phyloP scores from a whole-genome alignment of 305 asterid species.

The Euphrasia arctica region DNA sequence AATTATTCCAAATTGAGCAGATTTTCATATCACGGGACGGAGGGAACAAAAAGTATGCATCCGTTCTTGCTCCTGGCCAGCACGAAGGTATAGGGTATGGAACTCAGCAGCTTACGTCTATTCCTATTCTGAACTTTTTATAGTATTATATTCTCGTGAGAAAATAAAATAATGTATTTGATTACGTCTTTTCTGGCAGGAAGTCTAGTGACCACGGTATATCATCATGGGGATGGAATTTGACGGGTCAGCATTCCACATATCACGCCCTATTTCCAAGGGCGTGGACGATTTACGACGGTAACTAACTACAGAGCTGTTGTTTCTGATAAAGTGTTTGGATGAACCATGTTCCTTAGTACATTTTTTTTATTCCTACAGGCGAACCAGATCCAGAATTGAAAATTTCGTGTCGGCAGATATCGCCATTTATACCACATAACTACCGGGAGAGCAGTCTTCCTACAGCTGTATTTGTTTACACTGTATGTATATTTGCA shows the following conservation, averaged over 20 bases:
- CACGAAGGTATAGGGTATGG: constrained; percentile 91
- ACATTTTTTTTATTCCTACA: constrained; percentile 31
- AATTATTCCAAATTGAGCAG: constrained; percentile 39
- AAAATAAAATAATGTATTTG: background rate
- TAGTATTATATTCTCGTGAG: background rate
- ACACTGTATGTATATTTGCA: constrained; percentile 59
- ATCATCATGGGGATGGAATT: constrained; percentile 99
- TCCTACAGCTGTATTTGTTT: constrained; percentile 94
- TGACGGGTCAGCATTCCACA: constrained; percentile 97
- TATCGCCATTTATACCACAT: constrained; percentile 97
- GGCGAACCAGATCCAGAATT: constrained; percentile 99
- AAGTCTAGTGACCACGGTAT: constrained; percentile 86
- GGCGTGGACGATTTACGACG: constrained; percentile 97
- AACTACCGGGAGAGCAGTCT: constrained; percentile 99
- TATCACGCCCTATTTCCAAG: constrained; percentile 98
- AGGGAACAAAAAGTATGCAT: constrained; percentile 85
- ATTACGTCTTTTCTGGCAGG: constrained; percentile 40
- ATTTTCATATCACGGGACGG: constrained; percentile 97
- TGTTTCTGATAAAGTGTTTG: constrained; percentile 15
- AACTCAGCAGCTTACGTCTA: constrained; percentile 8
- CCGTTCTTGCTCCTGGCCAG: constrained; percentile 89
- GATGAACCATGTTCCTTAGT: constrained; percentile 19
- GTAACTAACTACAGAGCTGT: constrained; percentile 33
- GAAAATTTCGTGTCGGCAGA: constrained; percentile 93
- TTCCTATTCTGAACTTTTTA: background rate